Percentiles rank a stretch among this genome's conserved stretches.
phyloP scores from a whole-genome alignment of 1,139 yeast species.

The Kluyveromyces sp. region DNA sequence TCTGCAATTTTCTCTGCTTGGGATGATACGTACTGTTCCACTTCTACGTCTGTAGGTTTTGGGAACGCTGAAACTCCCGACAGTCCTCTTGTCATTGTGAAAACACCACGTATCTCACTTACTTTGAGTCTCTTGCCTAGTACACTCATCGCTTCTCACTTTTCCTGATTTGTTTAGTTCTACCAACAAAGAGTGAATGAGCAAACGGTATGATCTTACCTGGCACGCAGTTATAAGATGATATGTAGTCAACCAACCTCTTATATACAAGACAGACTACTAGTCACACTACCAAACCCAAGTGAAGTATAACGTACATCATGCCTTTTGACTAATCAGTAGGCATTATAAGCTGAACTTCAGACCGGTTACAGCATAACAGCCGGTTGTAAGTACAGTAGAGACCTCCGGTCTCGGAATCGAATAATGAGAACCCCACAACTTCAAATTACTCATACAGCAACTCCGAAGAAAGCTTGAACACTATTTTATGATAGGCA shows the following conservation, averaged over 20 bases:
- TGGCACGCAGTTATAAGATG: too few relatives aligned
- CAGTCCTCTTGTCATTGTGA: constrained; percentile 1
- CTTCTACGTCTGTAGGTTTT: constrained; percentile 2
- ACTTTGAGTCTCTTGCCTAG: not conserved
- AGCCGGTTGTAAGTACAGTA: not conserved
- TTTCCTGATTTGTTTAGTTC: not conserved
- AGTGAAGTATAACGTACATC: too few relatives aligned
- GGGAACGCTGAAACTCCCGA: constrained; percentile 4
- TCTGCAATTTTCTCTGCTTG: constrained; percentile 34
- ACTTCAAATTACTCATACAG: not conserved
- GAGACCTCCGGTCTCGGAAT: not conserved
- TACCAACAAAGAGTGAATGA: too few relatives aligned
- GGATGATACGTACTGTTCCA: constrained; percentile 11
- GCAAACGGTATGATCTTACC: too few relatives aligned
- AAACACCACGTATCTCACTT: not conserved
- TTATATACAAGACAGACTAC: too few relatives aligned
- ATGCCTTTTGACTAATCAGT: too few relatives aligned
- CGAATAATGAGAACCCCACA: not conserved
- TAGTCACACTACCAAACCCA: too few relatives aligned
- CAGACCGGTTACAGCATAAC: not conserved
- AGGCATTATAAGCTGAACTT: too few relatives aligned
- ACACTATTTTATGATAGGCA: too few relatives aligned
- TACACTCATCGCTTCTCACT: not conserved
- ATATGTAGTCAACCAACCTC: too few relatives aligned
- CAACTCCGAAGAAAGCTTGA: not conserved